These are phyloP conservation scores for Aspergillus panamensis DNA, from an alignment of 495 filamentous ascomycete species.

Conservation along the genomic window DNA sequence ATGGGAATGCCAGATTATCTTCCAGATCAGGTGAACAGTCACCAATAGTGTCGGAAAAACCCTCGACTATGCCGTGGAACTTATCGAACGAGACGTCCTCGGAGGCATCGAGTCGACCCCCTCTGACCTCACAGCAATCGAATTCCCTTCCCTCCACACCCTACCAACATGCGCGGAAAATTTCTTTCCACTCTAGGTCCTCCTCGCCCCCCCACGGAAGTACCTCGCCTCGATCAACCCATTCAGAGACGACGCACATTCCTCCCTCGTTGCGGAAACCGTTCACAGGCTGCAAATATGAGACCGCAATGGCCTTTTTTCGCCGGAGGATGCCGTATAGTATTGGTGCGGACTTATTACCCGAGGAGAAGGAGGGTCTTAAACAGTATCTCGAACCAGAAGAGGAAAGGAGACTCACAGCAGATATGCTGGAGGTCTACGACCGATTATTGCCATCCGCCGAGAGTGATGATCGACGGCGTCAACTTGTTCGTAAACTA, in stretches of 20 bases:
- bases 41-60: conserved; percentile 42
- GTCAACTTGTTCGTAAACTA: conserved; percentile 76
- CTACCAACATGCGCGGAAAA: conserved; percentile 79
- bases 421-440: conserved; percentile 80
- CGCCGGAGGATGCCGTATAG: conserved; percentile 87
- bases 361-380: conserved; percentile 59
- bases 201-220: conserved; percentile 77
- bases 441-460: conserved; percentile 77
- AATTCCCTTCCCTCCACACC: conserved; percentile 94
- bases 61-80: conserved; percentile 43
- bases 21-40: conserved; percentile 40
- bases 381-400: conserved; percentile 66
- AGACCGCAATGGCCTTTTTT: conserved; percentile 69
- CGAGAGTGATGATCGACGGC: conserved; percentile 71
- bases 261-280: conserved; percentile 62
- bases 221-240: conserved; percentile 85
- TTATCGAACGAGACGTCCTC: conserved; percentile 35
- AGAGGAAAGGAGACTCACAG: conserved; percentile 73
- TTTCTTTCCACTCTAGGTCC: conserved; percentile 78
- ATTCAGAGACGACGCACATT: conserved; percentile 77
- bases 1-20: conserved; percentile 45
- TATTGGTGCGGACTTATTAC: conserved; percentile 71
- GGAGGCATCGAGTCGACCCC: conserved; percentile 39
- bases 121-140: conserved; percentile 64
- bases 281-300: conserved; percentile 70